phyloP scores from a whole-genome alignment of 1,284 basidiomycete species.

The Wallemia hederae region DNA sequence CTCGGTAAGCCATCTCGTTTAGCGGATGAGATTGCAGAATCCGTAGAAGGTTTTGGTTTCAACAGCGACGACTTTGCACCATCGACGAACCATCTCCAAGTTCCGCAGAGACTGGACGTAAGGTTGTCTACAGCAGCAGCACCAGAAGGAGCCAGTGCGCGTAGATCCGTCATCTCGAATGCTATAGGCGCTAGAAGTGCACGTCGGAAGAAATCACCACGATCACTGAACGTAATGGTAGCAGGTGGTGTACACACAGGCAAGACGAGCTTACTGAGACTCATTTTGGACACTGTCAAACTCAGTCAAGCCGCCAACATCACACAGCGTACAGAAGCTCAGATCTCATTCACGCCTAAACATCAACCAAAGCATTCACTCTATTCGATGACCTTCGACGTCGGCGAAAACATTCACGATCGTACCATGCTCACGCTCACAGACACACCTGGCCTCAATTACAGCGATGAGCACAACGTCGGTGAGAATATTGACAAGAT shows the following conservation, averaged over 20 bases:
- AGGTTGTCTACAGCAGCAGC: not conserved
- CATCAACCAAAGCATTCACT: not conserved
- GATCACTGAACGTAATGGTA: slow-evolving; percentile 21
- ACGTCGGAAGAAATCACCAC: not conserved
- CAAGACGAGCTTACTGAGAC: slow-evolving; percentile 41
- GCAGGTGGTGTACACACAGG: slow-evolving; percentile 46
- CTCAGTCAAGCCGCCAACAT: slow-evolving; percentile 14
- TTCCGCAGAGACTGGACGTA: not conserved
- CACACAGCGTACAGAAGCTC: not conserved
- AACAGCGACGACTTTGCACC: not conserved
- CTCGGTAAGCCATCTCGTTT: not conserved
- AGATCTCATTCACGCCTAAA: not conserved
- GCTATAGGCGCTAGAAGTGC: not conserved
- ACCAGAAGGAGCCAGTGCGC: not conserved
- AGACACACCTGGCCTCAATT: slow-evolving; percentile 52
- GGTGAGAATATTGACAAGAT: slow-evolving; percentile 23
- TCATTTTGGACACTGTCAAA: slow-evolving; percentile 24
- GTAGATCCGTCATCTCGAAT: not conserved
- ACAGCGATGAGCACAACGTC: slow-evolving; percentile 41
- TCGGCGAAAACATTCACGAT: slow-evolving; percentile 17
- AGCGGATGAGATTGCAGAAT: not conserved
- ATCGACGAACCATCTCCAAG: not conserved
- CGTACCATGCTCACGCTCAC: slow-evolving; percentile 39
- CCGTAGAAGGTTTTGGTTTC: not conserved
- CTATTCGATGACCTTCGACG: not conserved